Base-by-base conservation (phyloP, 163 green algal genomes). In the Volvox carteri region DNA sequence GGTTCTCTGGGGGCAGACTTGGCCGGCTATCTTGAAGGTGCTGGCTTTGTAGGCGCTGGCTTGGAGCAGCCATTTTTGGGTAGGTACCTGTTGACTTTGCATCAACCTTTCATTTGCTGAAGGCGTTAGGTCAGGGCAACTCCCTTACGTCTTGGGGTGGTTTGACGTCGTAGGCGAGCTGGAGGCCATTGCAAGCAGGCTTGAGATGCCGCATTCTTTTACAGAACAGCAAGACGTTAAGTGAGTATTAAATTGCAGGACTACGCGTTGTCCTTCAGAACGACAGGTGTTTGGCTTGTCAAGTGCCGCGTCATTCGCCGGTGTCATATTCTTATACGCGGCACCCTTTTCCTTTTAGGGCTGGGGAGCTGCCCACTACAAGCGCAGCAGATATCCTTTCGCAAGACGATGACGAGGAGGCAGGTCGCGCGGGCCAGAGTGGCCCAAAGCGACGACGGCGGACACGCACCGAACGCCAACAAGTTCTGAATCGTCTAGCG, bases 401-500 rank as follows among this genome's bases (percentile, higher is more conserved):
- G 1, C 46, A 85, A 25, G 77, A 85, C 1, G 79, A 75, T 18
- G 62, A 86, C 23, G 79, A 76, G n/a, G 80, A 39, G 0, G 48
- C 23, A 41, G 30, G 42, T 25, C 48, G 54, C 18, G 35, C 62
- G 7, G 65, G 72, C 12, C 56, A 58, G 14, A 67, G 60, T 30
- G 65, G 48, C 12, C 41, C 75, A 19, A 91, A 91, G 68, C 90
- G 92, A 33, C 70, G 93, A 1, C 84, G 91, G 16, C 90, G 93
- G 54, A 93, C 85, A 1, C 90, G 93, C 46, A 94, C 92, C 48
- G 88, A 90, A 30, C 90, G 91, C 78, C 92, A 94, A 86, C 93
- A 95, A 77, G 90, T 92, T 85, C 88, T 95, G 23, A 95, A 95
- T 67, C 90, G 92, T 28, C 85, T 94, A 50, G 93, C 93, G 11